Percentiles rank a stretch among this genome's conserved stretches.
Conservation (phyloP, 257 asterid species). For the Petrea volubilis region DNA sequence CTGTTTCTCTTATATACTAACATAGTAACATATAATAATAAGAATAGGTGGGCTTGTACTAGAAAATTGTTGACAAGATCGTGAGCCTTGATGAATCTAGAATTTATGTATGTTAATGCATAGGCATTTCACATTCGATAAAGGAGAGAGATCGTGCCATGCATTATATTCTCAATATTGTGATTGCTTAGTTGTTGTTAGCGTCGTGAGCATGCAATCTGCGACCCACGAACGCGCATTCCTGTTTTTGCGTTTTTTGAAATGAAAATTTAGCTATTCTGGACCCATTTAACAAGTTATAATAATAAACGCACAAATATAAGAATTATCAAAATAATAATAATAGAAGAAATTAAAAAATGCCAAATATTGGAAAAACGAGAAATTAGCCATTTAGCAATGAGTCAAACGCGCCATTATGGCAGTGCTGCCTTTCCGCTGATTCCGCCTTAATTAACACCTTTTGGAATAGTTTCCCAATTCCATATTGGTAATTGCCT, state of each 20-base stretch:
- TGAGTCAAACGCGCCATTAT: background rate
- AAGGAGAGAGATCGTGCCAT: constrained; percentile 18
- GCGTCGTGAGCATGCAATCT: background rate
- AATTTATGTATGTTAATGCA: too few species aligned
- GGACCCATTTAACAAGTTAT: too few species aligned
- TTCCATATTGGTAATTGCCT: background rate
- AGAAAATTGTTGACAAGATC: too few species aligned
- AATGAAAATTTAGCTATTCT: background rate
- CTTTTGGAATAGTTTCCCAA: background rate
- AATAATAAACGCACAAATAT: background rate
- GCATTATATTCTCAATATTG: constrained; percentile 19
- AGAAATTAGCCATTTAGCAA: background rate
- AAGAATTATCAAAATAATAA: background rate
- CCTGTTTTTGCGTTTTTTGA: background rate
- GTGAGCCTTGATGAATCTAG: too few species aligned
- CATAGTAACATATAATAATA: too few species aligned
- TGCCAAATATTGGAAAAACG: background rate
- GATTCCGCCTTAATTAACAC: background rate
- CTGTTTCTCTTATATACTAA: background rate
- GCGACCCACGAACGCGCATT: background rate
- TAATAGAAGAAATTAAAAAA: background rate
- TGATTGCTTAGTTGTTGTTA: constrained; percentile 3
- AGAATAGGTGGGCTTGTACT: too few species aligned
- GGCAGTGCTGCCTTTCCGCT: background rate
- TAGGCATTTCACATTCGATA: background rate